phyloP scores from a whole-genome alignment of 2,329 filamentous ascomycete genomes.

The Xylaria multiplex region DNA sequence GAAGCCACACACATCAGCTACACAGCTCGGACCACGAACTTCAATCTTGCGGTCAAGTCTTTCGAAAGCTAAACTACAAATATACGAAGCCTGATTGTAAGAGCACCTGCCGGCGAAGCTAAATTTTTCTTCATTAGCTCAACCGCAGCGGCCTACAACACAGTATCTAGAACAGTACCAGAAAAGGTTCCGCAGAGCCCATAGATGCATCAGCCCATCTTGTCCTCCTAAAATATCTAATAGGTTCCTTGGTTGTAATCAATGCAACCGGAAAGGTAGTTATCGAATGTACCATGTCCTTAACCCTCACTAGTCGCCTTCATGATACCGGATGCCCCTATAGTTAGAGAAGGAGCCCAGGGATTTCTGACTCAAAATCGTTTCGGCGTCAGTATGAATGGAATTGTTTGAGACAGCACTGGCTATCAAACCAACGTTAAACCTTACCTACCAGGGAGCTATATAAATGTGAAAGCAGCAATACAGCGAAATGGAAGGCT shows the following conservation, averaged over 20 bases:
- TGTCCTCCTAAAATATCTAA: constrained; percentile 54
- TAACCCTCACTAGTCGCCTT: constrained; percentile 56
- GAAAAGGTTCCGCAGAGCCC: constrained; percentile 56
- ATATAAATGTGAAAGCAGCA: constrained; percentile 60
- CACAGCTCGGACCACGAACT: constrained; percentile 73
- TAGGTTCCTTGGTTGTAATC: constrained; percentile 56
- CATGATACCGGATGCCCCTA: constrained; percentile 58
- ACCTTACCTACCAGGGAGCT: constrained; percentile 56
- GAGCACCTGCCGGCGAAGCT: constrained; percentile 47
- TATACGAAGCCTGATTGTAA: constrained; percentile 59
- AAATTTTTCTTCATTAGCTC: constrained; percentile 46
- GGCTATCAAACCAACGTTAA: constrained; percentile 32
- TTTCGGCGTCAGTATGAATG: constrained; percentile 56
- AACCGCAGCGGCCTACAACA: constrained; percentile 37
- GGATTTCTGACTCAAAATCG: constrained; percentile 49
- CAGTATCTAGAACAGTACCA: constrained; percentile 45
- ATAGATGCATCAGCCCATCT: constrained; percentile 53
- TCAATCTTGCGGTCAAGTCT: constrained; percentile 64
- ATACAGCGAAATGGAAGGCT: constrained; percentile 43
- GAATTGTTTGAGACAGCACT: constrained; percentile 49
- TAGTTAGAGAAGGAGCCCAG: constrained; percentile 50
- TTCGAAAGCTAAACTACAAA: constrained; percentile 65
- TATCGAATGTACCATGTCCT: constrained; percentile 60
- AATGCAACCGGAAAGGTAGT: constrained; percentile 56
- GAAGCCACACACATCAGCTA: constrained; percentile 66